Evolutionary conservation across 495 filamentous ascomycete genomes (phyloP), one percentile per base, ranked within the genome.

Genomic region (Tetracladium setigerum): DNA sequence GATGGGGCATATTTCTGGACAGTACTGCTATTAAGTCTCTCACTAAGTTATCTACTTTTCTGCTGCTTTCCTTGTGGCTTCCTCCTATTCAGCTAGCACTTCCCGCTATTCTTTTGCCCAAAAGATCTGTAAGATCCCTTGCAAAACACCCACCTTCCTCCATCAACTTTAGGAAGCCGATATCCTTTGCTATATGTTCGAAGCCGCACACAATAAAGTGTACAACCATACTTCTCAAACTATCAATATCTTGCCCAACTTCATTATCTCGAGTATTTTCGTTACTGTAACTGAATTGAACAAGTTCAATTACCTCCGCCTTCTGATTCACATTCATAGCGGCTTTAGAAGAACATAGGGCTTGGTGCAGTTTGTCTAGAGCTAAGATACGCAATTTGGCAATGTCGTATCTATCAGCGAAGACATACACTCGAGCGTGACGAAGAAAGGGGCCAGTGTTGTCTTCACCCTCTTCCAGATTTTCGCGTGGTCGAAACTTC

Each of bases 321-420:
- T 31, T 37, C 30, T 32, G 30, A 38, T 30, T 17, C 30, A n/a
- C 32, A n/a, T n/a, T n/a, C n/a, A n/a, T n/a, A 30, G 31, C 40
- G 48, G 31, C 36, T 44, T 38, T 45, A 13, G 33, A 37, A 27
- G 22, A 2, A 27, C 34, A 31, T 30, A 51, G 41, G 4, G 36
- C 22, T 39, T 44, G 33, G 40, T 51, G 48, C n/a, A 51, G 17
- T 38, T 51, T 51, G 33, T 46, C 40, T 13, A 51, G 41, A 19
- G 48, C 48, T 40, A 51, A 17, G 22, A 24, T 22, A 8, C 24
- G 19, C 18, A 51, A 19, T 9, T 15, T 16, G 7, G 33, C 14
- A 38, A 53, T 49, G 38, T 44, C 46, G 34, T 53, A 53, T 19
- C 18, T 41, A 33, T 53, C 46, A 43, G 38, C 50, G 34, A 53